phyloP scores from a whole-genome alignment of 2,329 filamentous ascomycete genomes.

The Pseudodiploospora longispora region DNA sequence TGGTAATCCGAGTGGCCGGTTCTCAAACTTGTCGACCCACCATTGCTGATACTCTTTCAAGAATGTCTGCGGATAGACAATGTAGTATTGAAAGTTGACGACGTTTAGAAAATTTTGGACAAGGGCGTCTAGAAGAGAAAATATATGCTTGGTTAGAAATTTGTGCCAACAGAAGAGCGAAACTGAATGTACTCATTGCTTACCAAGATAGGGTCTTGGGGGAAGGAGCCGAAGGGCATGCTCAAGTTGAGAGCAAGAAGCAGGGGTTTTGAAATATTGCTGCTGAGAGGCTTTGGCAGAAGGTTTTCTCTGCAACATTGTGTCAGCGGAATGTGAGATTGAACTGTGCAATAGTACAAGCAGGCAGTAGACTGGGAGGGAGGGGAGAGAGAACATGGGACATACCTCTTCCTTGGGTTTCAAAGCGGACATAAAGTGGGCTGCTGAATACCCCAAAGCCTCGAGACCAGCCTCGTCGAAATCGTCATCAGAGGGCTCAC shows the following conservation, averaged over 20 bases:
- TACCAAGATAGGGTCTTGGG: conserved; percentile 26
- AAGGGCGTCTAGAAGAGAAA: conserved; percentile 20
- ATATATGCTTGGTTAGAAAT: background rate
- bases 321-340: no score
- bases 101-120: conserved; percentile 30
- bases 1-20: conserved; percentile 24
- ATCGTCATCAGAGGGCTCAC: conserved; percentile 4
- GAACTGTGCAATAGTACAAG: no score
- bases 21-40: conserved; percentile 23
- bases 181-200: conserved; percentile 2
- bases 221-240: conserved; percentile 25
- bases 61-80: conserved; percentile 28
- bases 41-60: conserved; percentile 27
- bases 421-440: conserved; percentile 20
- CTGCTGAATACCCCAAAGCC: conserved; percentile 27
- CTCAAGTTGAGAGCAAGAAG: conserved; percentile 21
- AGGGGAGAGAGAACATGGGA: no score
- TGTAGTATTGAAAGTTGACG: conserved; percentile 32
- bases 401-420: background rate
- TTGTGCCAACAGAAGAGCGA: background rate
- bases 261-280: conserved; percentile 11
- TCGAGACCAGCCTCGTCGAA: conserved; percentile 22
- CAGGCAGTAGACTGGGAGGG: no score
- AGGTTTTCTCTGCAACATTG: no score
- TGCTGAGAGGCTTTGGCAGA: background rate